phyloP scores from a whole-genome alignment of 2,329 filamentous ascomycete genomes.

The Zymoseptoria passerinii region DNA sequence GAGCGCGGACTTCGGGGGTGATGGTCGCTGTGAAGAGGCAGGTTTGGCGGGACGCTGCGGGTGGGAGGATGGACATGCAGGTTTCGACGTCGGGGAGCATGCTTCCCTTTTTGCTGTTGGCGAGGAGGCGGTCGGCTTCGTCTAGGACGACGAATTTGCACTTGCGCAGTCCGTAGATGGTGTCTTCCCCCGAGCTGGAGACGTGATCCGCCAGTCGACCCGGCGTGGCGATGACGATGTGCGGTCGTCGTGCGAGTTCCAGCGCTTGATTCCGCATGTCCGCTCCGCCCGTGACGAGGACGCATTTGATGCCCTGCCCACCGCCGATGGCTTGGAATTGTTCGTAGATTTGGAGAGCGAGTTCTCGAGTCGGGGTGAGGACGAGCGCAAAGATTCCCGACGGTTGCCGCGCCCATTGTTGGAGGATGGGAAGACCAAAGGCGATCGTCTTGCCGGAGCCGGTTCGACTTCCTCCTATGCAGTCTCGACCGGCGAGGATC shows the following conservation, averaged over 20 bases:
- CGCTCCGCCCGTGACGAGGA: slow-evolving; percentile 83
- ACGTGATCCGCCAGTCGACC: slow-evolving; percentile 92
- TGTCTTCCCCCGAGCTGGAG: slow-evolving; percentile 82
- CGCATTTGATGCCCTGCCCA: slow-evolving; percentile 75
- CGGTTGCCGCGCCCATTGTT: slow-evolving; percentile 88
- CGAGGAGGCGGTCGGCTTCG: slow-evolving; percentile 84
- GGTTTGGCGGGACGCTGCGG: slow-evolving; percentile 70
- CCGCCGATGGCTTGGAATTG: slow-evolving; percentile 90
- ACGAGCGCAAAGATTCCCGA: slow-evolving; percentile 84
- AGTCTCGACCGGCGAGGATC: slow-evolving; percentile 83
- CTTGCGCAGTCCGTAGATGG: slow-evolving; percentile 68
- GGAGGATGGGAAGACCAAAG: slow-evolving; percentile 88
- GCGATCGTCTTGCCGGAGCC: slow-evolving; percentile 97
- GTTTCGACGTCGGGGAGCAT: slow-evolving; percentile 94
- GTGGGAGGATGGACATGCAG: slow-evolving; percentile 73
- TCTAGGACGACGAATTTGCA: slow-evolving; percentile 85
- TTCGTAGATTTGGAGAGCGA: slow-evolving; percentile 92
- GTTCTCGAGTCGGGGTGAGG: slow-evolving; percentile 81
- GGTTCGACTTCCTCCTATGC: slow-evolving; percentile 87
- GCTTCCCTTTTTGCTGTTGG: slow-evolving; percentile 59
- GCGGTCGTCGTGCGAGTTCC: slow-evolving; percentile 69
- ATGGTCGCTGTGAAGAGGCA: slow-evolving; percentile 94
- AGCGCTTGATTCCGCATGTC: slow-evolving; percentile 91
- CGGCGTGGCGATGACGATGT: slow-evolving; percentile 90
- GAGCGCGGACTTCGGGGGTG: slow-evolving; percentile 78